Conservation (phyloP, 2,329 filamentous ascomycete genomes). For the Aschersonia sp. region DNA sequence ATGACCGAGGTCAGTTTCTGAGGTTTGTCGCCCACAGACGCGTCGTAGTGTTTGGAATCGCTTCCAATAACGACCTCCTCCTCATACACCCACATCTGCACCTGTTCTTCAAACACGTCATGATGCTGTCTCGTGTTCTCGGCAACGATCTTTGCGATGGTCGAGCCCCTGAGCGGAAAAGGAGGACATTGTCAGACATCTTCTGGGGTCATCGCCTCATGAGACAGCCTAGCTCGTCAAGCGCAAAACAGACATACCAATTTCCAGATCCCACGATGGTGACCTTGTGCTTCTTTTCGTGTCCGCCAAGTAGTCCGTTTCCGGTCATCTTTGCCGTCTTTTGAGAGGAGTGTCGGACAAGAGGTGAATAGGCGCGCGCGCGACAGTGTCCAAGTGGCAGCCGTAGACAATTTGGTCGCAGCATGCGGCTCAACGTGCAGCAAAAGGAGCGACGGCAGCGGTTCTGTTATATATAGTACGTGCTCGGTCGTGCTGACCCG, state of each 20-base stretch:
- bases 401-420: not conserved
- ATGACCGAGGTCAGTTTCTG: conserved; percentile 86
- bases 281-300: conserved; percentile 73
- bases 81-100: conserved; percentile 99
- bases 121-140: conserved; percentile 73
- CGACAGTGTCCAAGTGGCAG: not conserved
- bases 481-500: too few species aligned
- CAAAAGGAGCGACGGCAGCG: too few species aligned
- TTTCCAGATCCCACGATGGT: conserved; percentile 93
- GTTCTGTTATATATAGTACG: too few species aligned
- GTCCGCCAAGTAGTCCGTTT: conserved; percentile 24
- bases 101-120: conserved; percentile 70
- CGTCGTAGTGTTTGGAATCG: conserved; percentile 58
- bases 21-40: conserved; percentile 44
- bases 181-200: not conserved
- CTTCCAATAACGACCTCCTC: conserved; percentile 67
- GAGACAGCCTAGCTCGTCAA: too few species aligned
- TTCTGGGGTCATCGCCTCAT: not conserved
- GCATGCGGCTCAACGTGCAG: conserved; percentile 1
- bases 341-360: conserved; percentile 1
- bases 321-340: conserved; percentile 16
- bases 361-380: not conserved
- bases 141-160: conserved; percentile 91
- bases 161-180: conserved; percentile 57
- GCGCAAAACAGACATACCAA: conserved; percentile 44